phyloP scores from a whole-genome alignment of 306 rosid species.

The Prunus mume region DNA sequence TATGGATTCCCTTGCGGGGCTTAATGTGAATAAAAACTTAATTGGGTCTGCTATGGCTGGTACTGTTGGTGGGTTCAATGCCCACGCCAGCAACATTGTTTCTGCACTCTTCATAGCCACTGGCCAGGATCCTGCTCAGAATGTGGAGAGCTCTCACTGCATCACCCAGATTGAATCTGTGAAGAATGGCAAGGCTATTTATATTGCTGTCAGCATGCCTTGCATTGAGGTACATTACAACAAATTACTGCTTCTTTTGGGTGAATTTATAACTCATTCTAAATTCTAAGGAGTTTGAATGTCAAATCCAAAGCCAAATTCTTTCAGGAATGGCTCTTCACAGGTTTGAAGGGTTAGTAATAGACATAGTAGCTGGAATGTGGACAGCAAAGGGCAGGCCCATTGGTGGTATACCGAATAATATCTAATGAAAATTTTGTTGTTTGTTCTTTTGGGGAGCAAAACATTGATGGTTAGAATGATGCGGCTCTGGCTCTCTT shows the following conservation, averaged over 20 bases:
- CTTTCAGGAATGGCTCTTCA: not conserved
- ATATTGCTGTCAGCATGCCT: constrained; percentile 31
- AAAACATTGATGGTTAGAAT: not conserved
- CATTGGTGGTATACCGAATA: not conserved
- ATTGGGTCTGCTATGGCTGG: constrained; percentile 33
- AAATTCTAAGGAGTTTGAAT: not conserved
- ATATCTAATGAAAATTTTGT: not conserved
- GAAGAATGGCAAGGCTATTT: constrained; percentile 21
- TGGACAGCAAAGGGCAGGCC: not conserved
- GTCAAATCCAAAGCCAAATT: not conserved
- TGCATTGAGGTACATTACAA: constrained; percentile 24
- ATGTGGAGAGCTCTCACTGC: constrained; percentile 34
- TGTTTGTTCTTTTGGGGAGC: not conserved
- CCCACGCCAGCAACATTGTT: constrained; percentile 34
- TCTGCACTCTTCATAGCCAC: constrained; percentile 31
- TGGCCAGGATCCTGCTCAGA: constrained; percentile 38
- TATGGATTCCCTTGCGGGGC: constrained; percentile 20
- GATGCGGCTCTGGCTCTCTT: not conserved
- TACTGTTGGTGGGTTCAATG: constrained; percentile 29
- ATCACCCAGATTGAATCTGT: constrained; percentile 28
- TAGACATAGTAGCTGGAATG: not conserved
- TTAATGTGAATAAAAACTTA: constrained; percentile 30
- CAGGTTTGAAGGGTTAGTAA: not conserved
- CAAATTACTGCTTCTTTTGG: not conserved
- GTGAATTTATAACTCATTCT: not conserved